Evolutionary conservation across 139 green algal genomes (phyloP).

Genomic region (Chloropicon primus): DNA sequence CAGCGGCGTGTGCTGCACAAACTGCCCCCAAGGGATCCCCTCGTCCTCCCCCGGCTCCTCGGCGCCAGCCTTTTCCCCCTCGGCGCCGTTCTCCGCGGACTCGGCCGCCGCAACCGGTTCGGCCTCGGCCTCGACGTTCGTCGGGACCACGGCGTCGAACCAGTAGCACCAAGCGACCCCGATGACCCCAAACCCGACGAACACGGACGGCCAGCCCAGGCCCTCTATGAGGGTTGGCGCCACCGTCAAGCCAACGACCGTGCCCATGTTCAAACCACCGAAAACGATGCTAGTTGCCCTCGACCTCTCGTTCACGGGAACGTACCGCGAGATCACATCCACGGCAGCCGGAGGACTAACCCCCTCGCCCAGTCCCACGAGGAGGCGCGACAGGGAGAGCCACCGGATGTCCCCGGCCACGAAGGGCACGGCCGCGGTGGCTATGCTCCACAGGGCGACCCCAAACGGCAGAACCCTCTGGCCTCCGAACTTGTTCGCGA

Average conservation of each 20-base stretch:
- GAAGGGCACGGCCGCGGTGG: constrained; percentile 63
- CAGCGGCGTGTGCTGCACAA: constrained; percentile 55
- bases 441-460: constrained; percentile 64
- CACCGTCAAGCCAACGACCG: constrained; percentile 61
- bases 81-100: not conserved
- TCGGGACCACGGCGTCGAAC: constrained; percentile 22
- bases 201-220: constrained; percentile 78
- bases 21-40: constrained; percentile 70
- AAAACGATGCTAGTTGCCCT: constrained; percentile 77
- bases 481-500: constrained; percentile 52
- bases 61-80: not conserved
- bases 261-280: constrained; percentile 81
- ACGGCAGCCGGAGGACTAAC: constrained; percentile 70
- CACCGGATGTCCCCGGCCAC: constrained; percentile 39
- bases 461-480: constrained; percentile 56
- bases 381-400: constrained; percentile 54
- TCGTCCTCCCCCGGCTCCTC: constrained; percentile 3
- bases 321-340: constrained; percentile 72
- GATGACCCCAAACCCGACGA: constrained; percentile 66
- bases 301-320: constrained; percentile 53
- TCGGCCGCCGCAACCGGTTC: not conserved
- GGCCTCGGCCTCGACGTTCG: constrained; percentile 15
- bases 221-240: constrained; percentile 35
- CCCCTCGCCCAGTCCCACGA: constrained; percentile 86
- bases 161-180: constrained; percentile 69